These are phyloP conservation scores for Nicotiana sylvestris DNA, from an alignment of 257 asterid species.

Conservation along the genomic window DNA sequence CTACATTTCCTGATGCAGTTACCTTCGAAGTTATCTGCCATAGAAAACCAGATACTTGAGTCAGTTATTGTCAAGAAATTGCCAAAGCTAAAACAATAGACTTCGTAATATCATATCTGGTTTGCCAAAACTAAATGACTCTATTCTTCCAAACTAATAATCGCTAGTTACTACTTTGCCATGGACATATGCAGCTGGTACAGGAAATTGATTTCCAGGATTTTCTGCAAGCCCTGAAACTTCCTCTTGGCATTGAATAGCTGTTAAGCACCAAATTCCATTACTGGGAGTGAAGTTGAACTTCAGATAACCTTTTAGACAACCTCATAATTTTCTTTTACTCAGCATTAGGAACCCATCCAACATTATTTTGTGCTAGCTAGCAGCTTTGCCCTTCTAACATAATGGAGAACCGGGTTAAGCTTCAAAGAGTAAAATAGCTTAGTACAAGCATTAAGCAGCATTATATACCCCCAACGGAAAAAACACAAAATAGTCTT, in stretches of 20 bases:
- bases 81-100: not conserved
- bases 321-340: conserved; percentile 4
- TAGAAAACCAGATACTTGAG: conserved; percentile 21
- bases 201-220: not conserved
- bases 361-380: not conserved
- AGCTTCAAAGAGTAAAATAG: not conserved
- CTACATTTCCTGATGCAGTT: conserved; percentile 31
- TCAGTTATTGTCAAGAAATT: not conserved
- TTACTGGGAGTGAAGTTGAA: not conserved
- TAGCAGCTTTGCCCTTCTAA: not conserved
- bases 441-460: not conserved
- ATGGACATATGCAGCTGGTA: not conserved
- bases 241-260: not conserved
- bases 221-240: not conserved
- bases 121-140: not conserved
- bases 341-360: not conserved
- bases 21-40: conserved; percentile 64
- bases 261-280: not conserved
- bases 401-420: not conserved
- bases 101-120: not conserved
- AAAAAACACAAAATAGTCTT: not conserved
- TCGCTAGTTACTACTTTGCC: not conserved
- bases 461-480: not conserved
- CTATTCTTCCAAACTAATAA: not conserved
- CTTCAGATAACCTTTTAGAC: not conserved